Base-by-base conservation (phyloP, 306 rosid species). In the Benincasa hispida region DNA sequence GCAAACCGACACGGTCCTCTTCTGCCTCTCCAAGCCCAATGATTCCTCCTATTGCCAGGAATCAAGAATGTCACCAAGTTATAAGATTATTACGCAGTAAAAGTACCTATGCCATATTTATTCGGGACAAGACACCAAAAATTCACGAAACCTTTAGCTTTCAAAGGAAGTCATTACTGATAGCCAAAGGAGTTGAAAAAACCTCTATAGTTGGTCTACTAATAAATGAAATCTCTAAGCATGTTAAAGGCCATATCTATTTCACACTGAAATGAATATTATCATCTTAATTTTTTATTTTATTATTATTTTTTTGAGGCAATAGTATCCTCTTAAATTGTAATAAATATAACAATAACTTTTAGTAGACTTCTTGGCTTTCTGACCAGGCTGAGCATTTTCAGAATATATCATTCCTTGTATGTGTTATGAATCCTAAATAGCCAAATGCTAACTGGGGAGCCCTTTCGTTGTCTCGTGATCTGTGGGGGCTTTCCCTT, bases 21-120 rank as follows among this genome's bases (percentile, higher is more conserved):
- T 89, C 98, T 24, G 97, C 95, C 83, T 94, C 98, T 77, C 97
- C 97, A 0, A 94, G 97, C 66, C 98, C 98, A 47, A 94, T 91
- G 83, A 94, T 94, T 85, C 98, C 98, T 59, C 98, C 98, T 94
- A 84, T 78, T 27, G 59, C 78, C 39, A 82, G 70, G 57, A 72
- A 56, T 47, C 47, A 24, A 70, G 34, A 48, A 7, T 47, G 15
- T 47, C 58, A 42, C 56, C 30, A 70, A 70, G 58, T 70, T 47
- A 10, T 42, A 30, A 68, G 51, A 45, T 50, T 17, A 50, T 50
- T 50, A 50, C 3, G 47, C 47, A 41, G 13, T 41, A 3, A 21
- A 22, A 72, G 10, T 47, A 28, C 39, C 76, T 48, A 72, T 48
- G 42, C 25, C 25, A 5, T 11, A 68, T 39, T 68, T 5, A 41